These are phyloP conservation scores for Ascochyta fabae DNA, from an alignment of 2,329 filamentous ascomycete genomes.

Conservation along the genomic window DNA sequence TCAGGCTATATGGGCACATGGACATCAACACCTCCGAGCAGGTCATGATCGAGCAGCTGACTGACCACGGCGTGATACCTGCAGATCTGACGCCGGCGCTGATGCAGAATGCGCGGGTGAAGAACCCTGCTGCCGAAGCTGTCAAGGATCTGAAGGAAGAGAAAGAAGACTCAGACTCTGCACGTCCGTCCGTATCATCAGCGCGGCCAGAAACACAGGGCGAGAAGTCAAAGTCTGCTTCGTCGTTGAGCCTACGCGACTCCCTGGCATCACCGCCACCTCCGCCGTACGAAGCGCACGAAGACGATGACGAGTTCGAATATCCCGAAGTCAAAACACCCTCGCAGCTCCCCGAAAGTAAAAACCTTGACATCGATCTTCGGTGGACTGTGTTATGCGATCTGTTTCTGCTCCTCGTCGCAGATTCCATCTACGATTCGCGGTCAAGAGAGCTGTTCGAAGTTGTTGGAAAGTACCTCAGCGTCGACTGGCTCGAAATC, in stretches of 20 bases:
- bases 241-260: slow-evolving; percentile 42
- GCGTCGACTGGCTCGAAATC: slow-evolving; percentile 89
- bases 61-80: slow-evolving; percentile 87
- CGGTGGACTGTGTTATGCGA: slow-evolving; percentile 98
- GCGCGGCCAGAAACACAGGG: slow-evolving; percentile 32
- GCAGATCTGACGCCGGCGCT: slow-evolving; percentile 82
- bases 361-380: slow-evolving; percentile 92
- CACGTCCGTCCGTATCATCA: slow-evolving; percentile 44
- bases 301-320: slow-evolving; percentile 68
- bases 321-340: slow-evolving; percentile 81
- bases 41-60: slow-evolving; percentile 97
- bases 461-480: slow-evolving; percentile 78
- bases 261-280: slow-evolving; percentile 57
- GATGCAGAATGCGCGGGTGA: slow-evolving; percentile 90
- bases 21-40: slow-evolving; percentile 91
- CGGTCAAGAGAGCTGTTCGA: slow-evolving; percentile 86
- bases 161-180: slow-evolving; percentile 30
- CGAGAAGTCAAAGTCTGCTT: slow-evolving; percentile 39
- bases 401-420: slow-evolving; percentile 91
- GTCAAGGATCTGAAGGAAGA: slow-evolving; percentile 21
- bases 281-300: slow-evolving; percentile 65
- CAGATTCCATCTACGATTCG: slow-evolving; percentile 92
- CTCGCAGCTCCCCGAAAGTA: slow-evolving; percentile 78
- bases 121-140: slow-evolving; percentile 81
- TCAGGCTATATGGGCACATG: slow-evolving; percentile 93